Evolutionary conservation across 768 basidiomycete genomes (phyloP).

Genomic region (Albatrellus ellisii): DNA sequence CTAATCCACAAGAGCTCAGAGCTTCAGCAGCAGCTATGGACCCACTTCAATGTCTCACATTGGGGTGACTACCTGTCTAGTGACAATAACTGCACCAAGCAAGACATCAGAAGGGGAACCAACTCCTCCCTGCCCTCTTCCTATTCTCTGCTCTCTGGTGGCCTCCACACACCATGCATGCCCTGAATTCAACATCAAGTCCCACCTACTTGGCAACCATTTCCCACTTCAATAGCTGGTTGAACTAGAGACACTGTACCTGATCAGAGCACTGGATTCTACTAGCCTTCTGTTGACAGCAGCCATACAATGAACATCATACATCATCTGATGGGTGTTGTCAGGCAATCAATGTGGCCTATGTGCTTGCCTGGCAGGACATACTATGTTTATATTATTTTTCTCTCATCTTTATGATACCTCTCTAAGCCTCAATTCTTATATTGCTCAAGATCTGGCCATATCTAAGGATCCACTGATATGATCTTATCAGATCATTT

Average conservation of each 20-base stretch:
- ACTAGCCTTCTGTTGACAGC: constrained; percentile 50
- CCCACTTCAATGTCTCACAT: constrained; percentile 12
- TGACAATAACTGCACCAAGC: constrained; percentile 17
- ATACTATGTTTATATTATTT: too few relatives aligned
- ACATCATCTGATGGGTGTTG: constrained; percentile 6
- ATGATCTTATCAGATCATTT: too few relatives aligned
- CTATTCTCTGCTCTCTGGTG: constrained; percentile 4
- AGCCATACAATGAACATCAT: constrained; percentile 52
- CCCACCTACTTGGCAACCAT: constrained; percentile 73
- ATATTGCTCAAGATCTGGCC: too few relatives aligned
- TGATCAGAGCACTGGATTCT: constrained; percentile 36
- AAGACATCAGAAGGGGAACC: constrained; percentile 16
- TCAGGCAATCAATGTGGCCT: background rate
- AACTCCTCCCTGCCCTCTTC: constrained; percentile 11
- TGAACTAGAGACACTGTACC: constrained; percentile 20
- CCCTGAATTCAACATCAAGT: constrained; percentile 11
- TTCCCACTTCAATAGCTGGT: constrained; percentile 27
- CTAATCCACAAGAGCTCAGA: constrained; percentile 65
- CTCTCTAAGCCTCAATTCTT: too few relatives aligned
- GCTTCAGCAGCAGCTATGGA: constrained; percentile 46
- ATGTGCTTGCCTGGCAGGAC: too few relatives aligned
- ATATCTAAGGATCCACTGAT: too few relatives aligned
- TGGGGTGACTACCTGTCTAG: constrained; percentile 9
- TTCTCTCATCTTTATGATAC: too few relatives aligned
- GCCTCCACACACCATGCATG: constrained; percentile 7